These are phyloP conservation scores for Eucommia ulmoides DNA, from an alignment of 257 asterid genomes.

Conservation along the genomic window DNA sequence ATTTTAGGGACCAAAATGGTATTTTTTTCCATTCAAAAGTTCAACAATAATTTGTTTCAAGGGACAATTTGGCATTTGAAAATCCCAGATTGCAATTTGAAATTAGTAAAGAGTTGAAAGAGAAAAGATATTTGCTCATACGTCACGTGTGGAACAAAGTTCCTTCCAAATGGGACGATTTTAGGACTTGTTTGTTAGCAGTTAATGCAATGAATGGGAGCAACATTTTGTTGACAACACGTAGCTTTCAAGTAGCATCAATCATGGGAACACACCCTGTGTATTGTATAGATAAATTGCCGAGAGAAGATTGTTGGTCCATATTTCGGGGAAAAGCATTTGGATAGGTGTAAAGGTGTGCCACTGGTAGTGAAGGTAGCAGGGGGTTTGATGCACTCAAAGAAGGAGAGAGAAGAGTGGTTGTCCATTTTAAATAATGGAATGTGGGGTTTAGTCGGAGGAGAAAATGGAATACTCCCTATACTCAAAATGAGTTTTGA, in stretches of 20 bases:
- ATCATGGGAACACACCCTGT: neutral
- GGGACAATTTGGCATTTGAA: too few relatives aligned
- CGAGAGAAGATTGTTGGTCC: slow-evolving; percentile 7
- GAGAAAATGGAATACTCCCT: too few relatives aligned
- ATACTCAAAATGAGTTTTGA: too few relatives aligned
- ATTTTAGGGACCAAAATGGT: too few relatives aligned
- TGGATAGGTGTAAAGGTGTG: slow-evolving; percentile 12
- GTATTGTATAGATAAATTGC: neutral
- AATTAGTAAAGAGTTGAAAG: neutral
- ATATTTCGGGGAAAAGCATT: slow-evolving; percentile 12
- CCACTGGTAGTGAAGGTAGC: slow-evolving; percentile 13
- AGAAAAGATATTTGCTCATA: slow-evolving; percentile 10
- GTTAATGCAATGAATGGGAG: slow-evolving; percentile 8
- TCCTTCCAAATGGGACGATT: neutral
- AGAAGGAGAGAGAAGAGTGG: slow-evolving; percentile 10
- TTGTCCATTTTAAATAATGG: neutral
- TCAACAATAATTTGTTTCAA: too few relatives aligned
- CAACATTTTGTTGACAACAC: slow-evolving; percentile 16
- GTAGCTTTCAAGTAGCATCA: neutral
- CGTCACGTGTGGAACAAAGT: slow-evolving; percentile 20
- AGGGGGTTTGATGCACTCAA: slow-evolving; percentile 5
- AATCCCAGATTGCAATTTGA: too few relatives aligned
- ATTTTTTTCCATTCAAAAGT: too few relatives aligned
- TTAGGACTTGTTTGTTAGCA: slow-evolving; percentile 9
- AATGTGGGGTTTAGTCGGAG: too few relatives aligned